Percentiles rank a stretch among this genome's conserved stretches.
phyloP scores from a whole-genome alignment of 2,329 filamentous ascomycete species.

The Pseudogymnoascus sp. region DNA sequence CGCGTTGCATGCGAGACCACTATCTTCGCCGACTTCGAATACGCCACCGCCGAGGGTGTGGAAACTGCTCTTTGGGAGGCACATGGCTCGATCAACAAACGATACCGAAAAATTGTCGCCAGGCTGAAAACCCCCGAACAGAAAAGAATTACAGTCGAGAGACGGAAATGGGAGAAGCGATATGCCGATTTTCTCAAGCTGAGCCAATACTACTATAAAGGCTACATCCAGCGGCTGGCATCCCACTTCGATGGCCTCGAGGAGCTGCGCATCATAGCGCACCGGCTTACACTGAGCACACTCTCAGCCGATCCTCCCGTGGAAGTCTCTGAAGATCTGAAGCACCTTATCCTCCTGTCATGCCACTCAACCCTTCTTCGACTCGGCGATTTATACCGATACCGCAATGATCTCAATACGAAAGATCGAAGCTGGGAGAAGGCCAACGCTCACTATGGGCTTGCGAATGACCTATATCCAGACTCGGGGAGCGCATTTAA shows the following conservation, averaged over 20 bases:
- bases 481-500: constrained; percentile 78
- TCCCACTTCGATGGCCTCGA: constrained; percentile 41
- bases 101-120: constrained; percentile 65
- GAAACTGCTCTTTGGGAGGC: constrained; percentile 71
- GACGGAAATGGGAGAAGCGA: constrained; percentile 71
- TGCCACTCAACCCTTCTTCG: constrained; percentile 80
- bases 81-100: constrained; percentile 69
- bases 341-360: constrained; percentile 54
- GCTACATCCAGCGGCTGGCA: constrained; percentile 72
- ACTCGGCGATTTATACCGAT: constrained; percentile 84
- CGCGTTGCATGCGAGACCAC: constrained; percentile 59
- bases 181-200: constrained; percentile 82
- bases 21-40: constrained; percentile 65
- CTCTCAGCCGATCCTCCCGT: constrained; percentile 22
- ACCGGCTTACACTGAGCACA: constrained; percentile 23
- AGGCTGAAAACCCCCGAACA: constrained; percentile 41
- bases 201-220: constrained; percentile 81
- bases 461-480: constrained; percentile 74
- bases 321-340: constrained; percentile 19
- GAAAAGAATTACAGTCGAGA: constrained; percentile 49
- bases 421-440: constrained; percentile 68
- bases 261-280: constrained; percentile 26
- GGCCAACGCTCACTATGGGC: constrained; percentile 74
- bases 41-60: constrained; percentile 54
- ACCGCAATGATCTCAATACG: constrained; percentile 65